A percentile compares a stretch with the other conserved stretches of the same genome.
phyloP scores from a whole-genome alignment of 441 rosid genomes.

The Gossypium aridum region DNA sequence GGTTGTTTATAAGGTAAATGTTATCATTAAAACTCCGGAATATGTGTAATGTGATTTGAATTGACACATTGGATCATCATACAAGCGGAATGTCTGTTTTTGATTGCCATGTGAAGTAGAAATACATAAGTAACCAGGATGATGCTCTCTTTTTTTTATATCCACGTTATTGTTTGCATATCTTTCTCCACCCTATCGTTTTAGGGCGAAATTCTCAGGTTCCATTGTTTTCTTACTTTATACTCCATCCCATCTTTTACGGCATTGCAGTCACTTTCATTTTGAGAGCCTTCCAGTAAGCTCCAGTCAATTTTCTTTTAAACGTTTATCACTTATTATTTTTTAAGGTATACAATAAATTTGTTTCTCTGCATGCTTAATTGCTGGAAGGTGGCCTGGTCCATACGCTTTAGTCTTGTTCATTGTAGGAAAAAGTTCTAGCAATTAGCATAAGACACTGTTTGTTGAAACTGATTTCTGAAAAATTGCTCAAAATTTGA shows the following conservation, averaged over 20 bases:
- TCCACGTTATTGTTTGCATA: neutral
- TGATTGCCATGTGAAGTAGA: neutral
- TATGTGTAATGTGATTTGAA: neutral
- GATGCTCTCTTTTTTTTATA: neutral
- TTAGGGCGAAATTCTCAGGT: neutral
- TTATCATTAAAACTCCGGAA: neutral
- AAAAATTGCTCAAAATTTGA: constrained; percentile 42
- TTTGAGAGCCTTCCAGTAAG: neutral
- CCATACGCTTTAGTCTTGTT: neutral
- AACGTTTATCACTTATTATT: neutral
- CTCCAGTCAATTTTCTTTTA: neutral
- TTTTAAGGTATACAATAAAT: neutral
- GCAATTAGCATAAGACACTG: neutral
- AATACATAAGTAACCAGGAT: neutral
- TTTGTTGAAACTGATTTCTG: constrained; percentile 9
- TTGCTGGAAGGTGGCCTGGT: neutral
- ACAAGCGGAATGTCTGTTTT: neutral
- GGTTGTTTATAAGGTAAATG: constrained; percentile 3
- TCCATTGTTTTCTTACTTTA: neutral
- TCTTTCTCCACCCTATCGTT: neutral
- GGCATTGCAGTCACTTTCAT: neutral
- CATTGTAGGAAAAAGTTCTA: neutral
- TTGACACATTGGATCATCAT: neutral
- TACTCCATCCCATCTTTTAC: neutral
- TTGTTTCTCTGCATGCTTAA: neutral